Evolutionary conservation across 768 basidiomycete genomes (phyloP).

Genomic region (Mycena epipterygia): DNA sequence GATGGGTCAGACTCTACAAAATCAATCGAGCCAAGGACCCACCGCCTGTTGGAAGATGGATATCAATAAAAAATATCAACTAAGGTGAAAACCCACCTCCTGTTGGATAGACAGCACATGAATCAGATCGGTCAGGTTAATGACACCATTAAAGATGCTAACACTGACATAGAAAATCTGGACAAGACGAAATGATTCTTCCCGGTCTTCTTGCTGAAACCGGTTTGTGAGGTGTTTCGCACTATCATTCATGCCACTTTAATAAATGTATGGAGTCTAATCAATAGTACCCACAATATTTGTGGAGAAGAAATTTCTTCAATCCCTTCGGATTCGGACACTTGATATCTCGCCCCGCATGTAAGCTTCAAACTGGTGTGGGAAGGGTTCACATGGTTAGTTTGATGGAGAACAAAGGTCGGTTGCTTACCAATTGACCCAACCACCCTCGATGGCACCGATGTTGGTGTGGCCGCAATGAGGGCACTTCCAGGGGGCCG

Average conservation of each 20-base stretch:
- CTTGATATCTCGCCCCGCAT: conserved; percentile 14
- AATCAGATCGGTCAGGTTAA: too few species aligned
- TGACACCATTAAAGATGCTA: neutral
- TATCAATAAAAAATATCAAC: too few species aligned
- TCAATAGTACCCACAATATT: conserved; percentile 1
- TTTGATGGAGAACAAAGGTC: neutral
- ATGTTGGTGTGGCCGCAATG: conserved; percentile 1
- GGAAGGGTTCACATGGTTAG: neutral
- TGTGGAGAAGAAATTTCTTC: conserved; percentile 11
- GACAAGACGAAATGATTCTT: conserved; percentile 11
- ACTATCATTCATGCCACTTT: conserved; percentile 4
- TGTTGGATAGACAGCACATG: too few species aligned
- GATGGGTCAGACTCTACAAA: too few species aligned
- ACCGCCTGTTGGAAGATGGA: too few species aligned
- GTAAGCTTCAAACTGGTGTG: neutral
- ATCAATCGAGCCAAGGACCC: too few species aligned
- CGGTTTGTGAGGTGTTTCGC: neutral
- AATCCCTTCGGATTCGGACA: too few species aligned
- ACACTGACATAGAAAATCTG: conserved; percentile 19
- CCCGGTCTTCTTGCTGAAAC: neutral
- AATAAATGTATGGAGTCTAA: neutral
- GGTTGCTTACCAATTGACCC: conserved; percentile 18
- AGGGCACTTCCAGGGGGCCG: neutral
- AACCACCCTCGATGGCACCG: conserved; percentile 3
- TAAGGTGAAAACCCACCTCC: too few species aligned